These are phyloP conservation scores for Epichloe sylvatica DNA, from an alignment of 2,329 filamentous ascomycete genomes.

Conservation along the genomic window DNA sequence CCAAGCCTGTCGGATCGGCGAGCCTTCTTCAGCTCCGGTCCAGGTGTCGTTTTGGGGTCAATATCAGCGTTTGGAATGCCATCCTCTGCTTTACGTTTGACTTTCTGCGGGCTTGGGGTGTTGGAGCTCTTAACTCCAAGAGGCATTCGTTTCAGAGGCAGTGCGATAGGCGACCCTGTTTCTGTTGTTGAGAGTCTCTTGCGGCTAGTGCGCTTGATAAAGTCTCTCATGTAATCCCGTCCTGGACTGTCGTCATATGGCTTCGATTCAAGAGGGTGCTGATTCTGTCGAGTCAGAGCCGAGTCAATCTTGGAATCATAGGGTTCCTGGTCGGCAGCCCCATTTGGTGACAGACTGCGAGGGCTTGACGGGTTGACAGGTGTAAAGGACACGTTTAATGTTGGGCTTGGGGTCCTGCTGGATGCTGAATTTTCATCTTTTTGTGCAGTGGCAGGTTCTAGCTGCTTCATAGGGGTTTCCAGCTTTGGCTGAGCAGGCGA, in stretches of 20 bases:
- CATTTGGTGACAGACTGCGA: not conserved
- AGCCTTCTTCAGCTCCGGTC: slow-evolving; percentile 13
- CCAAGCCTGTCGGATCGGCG: slow-evolving; percentile 9
- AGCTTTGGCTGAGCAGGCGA: not conserved
- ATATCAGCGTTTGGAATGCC: slow-evolving; percentile 9
- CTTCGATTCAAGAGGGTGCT: not conserved
- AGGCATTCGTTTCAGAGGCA: slow-evolving; percentile 15
- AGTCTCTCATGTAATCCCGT: slow-evolving; percentile 21
- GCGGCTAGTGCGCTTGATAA: slow-evolving; percentile 21
- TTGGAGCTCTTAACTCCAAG: slow-evolving; percentile 24
- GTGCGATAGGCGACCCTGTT: slow-evolving; percentile 18
- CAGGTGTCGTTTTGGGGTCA: slow-evolving; percentile 10
- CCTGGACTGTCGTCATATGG: slow-evolving; percentile 19
- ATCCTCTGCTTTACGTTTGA: slow-evolving; percentile 19
- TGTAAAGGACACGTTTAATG: not conserved
- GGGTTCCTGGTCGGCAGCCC: not conserved
- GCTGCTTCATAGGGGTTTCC: not conserved
- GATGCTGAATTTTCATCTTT: not conserved
- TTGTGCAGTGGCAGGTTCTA: not conserved
- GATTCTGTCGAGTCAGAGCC: not conserved
- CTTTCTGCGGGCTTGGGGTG: slow-evolving; percentile 18
- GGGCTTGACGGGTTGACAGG: not conserved
- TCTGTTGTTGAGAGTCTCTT: slow-evolving; percentile 17
- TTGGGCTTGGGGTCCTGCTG: not conserved
- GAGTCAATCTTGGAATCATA: not conserved